phyloP scores from a whole-genome alignment of 139 green algal genomes.

The Nannochloris sp. region DNA sequence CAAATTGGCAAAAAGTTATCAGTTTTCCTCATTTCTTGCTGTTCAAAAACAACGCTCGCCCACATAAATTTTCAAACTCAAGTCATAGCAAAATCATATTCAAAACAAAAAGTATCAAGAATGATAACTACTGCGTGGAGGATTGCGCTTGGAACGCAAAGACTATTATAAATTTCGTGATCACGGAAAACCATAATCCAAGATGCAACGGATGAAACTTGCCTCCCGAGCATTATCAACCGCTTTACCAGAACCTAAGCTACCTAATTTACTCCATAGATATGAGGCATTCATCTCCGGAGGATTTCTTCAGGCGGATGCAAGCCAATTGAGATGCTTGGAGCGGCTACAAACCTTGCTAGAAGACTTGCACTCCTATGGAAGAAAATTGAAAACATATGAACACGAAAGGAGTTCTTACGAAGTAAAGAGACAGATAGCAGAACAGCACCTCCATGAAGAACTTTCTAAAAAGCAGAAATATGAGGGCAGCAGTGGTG shows the following conservation, averaged over 20 bases:
- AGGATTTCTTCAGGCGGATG: constrained; percentile 4
- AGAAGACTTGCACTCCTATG: background rate
- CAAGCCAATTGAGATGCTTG: background rate
- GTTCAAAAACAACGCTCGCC: no score
- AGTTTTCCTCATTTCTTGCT: no score
- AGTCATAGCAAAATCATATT: no score
- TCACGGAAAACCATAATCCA: background rate
- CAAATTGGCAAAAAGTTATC: no score
- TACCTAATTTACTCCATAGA: background rate
- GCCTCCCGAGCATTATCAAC: no score
- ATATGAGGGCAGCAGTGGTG: background rate
- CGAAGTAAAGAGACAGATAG: background rate
- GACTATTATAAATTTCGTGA: no score
- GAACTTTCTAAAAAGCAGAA: background rate
- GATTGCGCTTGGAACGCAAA: no score
- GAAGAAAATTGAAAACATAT: background rate
- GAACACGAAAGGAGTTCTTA: background rate
- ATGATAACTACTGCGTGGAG: no score
- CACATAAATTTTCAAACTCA: no score
- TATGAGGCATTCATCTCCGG: constrained; percentile 1
- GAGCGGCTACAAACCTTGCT: constrained; percentile 5
- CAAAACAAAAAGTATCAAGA: no score
- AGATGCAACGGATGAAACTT: background rate
- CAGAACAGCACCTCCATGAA: background rate
- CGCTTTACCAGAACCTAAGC: no score